These are phyloP conservation scores for Starmerella ratchasimensis DNA, from an alignment of 805 yeast genomes.

Conservation along the genomic window DNA sequence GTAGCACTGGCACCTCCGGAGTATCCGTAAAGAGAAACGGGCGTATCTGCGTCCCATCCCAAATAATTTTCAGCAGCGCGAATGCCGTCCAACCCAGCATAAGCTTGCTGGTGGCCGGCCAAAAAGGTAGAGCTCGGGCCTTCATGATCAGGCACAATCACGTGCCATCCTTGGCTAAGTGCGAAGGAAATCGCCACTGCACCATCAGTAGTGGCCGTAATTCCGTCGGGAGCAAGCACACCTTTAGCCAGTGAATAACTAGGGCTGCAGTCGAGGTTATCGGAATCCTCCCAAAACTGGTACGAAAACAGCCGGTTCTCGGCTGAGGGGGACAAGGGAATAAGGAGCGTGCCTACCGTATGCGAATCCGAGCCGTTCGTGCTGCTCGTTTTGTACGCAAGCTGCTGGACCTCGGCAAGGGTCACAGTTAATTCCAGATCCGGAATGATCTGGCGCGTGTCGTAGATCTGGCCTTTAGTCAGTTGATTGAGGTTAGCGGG, in stretches of 20 bases:
- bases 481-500: conserved; percentile 2
- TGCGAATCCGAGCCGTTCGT: conserved; percentile 9
- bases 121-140: conserved; percentile 23
- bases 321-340: conserved; percentile 8
- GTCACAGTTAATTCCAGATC: neutral
- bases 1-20: conserved; percentile 18
- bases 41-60: neutral
- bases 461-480: conserved; percentile 10
- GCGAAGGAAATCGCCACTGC: conserved; percentile 8
- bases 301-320: conserved; percentile 18
- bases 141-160: conserved; percentile 22
- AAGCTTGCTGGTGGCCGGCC: conserved; percentile 23
- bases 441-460: conserved; percentile 1
- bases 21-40: conserved; percentile 8
- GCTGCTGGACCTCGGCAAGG: conserved; percentile 9
- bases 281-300: conserved; percentile 21
- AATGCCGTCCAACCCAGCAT: conserved; percentile 22
- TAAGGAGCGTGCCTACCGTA: conserved; percentile 14
- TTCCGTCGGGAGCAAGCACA: conserved; percentile 6
- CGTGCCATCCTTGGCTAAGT: conserved; percentile 12
- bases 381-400: conserved; percentile 12
- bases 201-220: conserved; percentile 2
- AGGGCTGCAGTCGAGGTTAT: conserved; percentile 20
- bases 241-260: conserved; percentile 17
- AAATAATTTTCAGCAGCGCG: conserved; percentile 13